Percentiles rank a stretch among this genome's conserved stretches.
Conservation (phyloP, 176 grass and related monocot genomes). For the Zoysia japonica region DNA sequence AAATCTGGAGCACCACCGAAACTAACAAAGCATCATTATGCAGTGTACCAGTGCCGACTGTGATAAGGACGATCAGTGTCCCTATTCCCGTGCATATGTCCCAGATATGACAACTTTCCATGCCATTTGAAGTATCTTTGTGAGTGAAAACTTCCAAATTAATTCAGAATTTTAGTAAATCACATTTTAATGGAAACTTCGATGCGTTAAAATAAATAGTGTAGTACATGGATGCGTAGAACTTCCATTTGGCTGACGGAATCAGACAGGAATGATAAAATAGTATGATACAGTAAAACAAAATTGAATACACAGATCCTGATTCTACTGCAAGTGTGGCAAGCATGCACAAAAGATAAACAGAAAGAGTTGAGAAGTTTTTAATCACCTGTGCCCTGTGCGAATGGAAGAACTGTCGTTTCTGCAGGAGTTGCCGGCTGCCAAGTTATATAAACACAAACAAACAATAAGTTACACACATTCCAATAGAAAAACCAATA, state of each 20-base stretch:
- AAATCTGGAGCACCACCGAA: not conserved
- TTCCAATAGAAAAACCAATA: not conserved
- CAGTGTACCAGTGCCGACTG: not conserved
- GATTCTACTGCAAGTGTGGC: slow-evolving; percentile 22
- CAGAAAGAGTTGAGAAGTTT: not conserved
- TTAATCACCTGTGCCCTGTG: slow-evolving; percentile 87
- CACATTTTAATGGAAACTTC: not conserved
- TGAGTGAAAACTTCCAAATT: not conserved
- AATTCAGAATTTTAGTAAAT: not conserved
- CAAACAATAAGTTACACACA: slow-evolving; percentile 34
- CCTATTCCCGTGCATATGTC: not conserved
- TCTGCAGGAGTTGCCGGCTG: slow-evolving; percentile 90
- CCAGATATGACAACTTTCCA: not conserved
- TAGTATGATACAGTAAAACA: slow-evolving; percentile 10
- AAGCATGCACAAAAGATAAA: slow-evolving; percentile 11
- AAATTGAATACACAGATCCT: not conserved
- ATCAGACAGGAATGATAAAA: not conserved
- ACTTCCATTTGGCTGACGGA: not conserved
- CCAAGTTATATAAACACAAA: slow-evolving; percentile 42
- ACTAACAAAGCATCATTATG: not conserved
- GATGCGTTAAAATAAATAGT: not conserved
- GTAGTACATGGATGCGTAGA: not conserved
- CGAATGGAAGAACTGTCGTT: slow-evolving; percentile 94
- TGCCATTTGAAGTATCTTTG: not conserved
- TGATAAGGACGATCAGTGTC: not conserved